Conservation (phyloP, 495 filamentous ascomycete species). For the Penicillium manginii region DNA sequence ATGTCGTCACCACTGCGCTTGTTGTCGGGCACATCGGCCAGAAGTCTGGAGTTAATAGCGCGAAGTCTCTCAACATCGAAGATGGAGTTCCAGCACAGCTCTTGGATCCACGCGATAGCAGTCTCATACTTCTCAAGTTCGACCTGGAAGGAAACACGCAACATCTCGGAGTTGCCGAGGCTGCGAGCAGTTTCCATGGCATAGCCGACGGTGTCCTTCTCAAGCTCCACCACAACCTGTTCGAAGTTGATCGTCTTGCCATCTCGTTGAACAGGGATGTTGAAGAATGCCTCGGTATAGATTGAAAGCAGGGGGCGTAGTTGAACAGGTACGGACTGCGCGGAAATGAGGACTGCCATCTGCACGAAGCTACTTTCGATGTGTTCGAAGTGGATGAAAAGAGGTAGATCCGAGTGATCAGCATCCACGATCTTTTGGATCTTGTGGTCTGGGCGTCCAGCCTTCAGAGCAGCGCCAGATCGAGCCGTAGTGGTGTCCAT, state of each 20-base stretch:
- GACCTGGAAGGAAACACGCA: constrained; percentile 79
- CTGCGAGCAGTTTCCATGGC: constrained; percentile 64
- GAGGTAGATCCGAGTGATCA: constrained; percentile 63
- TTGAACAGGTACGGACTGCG: constrained; percentile 69
- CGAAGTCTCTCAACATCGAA: constrained; percentile 83
- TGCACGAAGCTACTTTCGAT: constrained; percentile 89
- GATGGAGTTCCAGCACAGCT: constrained; percentile 83
- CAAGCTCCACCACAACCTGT: constrained; percentile 83
- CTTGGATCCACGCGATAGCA: constrained; percentile 81
- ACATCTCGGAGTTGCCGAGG: constrained; percentile 76
- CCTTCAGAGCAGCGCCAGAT: constrained; percentile 74
- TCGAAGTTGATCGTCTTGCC: constrained; percentile 85
- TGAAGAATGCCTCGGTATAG: constrained; percentile 92
- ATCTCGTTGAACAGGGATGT: constrained; percentile 79
- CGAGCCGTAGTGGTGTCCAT: constrained; percentile 85
- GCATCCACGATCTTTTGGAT: constrained; percentile 79
- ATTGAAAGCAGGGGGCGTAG: constrained; percentile 81
- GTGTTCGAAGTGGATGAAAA: constrained; percentile 98
- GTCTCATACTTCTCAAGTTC: constrained; percentile 86
- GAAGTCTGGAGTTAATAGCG: constrained; percentile 81
- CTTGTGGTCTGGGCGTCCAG: constrained; percentile 66
- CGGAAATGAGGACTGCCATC: constrained; percentile 76
- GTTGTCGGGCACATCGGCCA: constrained; percentile 89
- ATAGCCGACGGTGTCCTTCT: constrained; percentile 88
- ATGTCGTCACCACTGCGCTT: constrained; percentile 84